Evolutionary conservation across 306 rosid genomes (phyloP).

Genomic region (Dryas octopetala): DNA sequence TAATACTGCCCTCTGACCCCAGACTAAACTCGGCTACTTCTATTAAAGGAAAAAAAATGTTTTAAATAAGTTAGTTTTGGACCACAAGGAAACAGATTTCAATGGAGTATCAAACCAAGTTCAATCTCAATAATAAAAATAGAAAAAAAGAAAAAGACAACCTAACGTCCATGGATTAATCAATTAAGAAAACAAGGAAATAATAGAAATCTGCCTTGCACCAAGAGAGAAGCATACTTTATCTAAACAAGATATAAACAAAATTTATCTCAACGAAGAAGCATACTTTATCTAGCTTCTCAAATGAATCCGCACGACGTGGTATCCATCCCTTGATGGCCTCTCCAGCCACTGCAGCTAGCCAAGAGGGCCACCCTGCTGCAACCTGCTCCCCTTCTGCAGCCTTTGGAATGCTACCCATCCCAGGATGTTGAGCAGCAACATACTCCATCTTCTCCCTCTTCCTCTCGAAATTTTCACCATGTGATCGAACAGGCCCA

Average conservation of each 20-base stretch:
- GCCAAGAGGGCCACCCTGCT: conserved; percentile 97
- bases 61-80: not conserved
- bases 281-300: conserved; percentile 94
- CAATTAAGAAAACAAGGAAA: conserved; percentile 2
- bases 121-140: not conserved
- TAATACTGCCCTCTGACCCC: not conserved
- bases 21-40: not conserved
- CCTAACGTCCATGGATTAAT: conserved; percentile 2
- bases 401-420: conserved; percentile 76
- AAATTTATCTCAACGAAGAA: conserved; percentile 26
- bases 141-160: not conserved
- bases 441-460: conserved; percentile 80
- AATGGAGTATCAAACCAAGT: not conserved
- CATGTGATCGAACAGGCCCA: conserved; percentile 56
- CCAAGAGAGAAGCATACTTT: conserved; percentile 21
- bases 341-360: conserved; percentile 95
- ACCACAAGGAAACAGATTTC: not conserved
- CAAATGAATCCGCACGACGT: conserved; percentile 92
- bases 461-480: conserved; percentile 72
- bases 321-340: conserved; percentile 97
- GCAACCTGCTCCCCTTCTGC: conserved; percentile 93
- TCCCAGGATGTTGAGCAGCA: conserved; percentile 68
- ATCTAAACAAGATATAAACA: conserved; percentile 17
- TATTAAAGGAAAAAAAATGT: not conserved
- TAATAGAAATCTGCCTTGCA: conserved; percentile 17